Conservation (phyloP, 495 filamentous ascomycete genomes). For the Pseudotulostoma volvatum region DNA sequence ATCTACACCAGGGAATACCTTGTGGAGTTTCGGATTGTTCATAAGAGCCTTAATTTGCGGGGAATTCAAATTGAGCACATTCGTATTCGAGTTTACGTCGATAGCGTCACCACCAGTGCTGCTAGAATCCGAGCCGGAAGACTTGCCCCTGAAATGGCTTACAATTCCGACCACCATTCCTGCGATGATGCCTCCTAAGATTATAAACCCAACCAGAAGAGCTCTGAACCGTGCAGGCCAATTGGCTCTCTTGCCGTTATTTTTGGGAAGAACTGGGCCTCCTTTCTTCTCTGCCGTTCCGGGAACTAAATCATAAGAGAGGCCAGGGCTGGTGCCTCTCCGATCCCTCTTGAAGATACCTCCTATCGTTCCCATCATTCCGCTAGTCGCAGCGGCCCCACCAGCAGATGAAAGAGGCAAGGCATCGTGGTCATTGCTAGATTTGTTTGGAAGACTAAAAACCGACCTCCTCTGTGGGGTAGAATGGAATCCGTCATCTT, state of each 20-base stretch:
- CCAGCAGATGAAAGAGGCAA: slow-evolving; percentile 31
- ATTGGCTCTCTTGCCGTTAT: slow-evolving; percentile 43
- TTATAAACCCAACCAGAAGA: slow-evolving; percentile 39
- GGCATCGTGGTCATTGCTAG: slow-evolving; percentile 15
- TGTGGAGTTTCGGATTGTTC: slow-evolving; percentile 66
- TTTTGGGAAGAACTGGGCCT: slow-evolving; percentile 41
- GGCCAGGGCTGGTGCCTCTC: slow-evolving; percentile 15
- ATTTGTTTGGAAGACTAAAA: slow-evolving; percentile 31
- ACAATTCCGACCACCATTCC: slow-evolving; percentile 62
- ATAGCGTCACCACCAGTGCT: slow-evolving; percentile 8
- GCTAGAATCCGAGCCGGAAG: slow-evolving; percentile 5
- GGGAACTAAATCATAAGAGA: slow-evolving; percentile 38
- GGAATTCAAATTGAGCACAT: slow-evolving; percentile 58
- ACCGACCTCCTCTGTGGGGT: slow-evolving; percentile 31
- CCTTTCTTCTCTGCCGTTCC: slow-evolving; percentile 22
- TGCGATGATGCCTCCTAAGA: slow-evolving; percentile 59
- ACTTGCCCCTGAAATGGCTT: slow-evolving; percentile 24
- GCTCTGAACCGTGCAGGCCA: slow-evolving; percentile 56
- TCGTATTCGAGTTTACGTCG: slow-evolving; percentile 10
- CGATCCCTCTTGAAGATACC: slow-evolving; percentile 20
- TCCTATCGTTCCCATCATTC: slow-evolving; percentile 26
- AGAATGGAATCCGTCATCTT: slow-evolving; percentile 54
- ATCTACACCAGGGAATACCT: slow-evolving; percentile 92
- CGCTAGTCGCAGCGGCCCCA: slow-evolving; percentile 40
- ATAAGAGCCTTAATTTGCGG: slow-evolving; percentile 66